These are phyloP conservation scores for Alisma plantagoaquatica DNA, from an alignment of 106 monocot species.

Conservation along the genomic window DNA sequence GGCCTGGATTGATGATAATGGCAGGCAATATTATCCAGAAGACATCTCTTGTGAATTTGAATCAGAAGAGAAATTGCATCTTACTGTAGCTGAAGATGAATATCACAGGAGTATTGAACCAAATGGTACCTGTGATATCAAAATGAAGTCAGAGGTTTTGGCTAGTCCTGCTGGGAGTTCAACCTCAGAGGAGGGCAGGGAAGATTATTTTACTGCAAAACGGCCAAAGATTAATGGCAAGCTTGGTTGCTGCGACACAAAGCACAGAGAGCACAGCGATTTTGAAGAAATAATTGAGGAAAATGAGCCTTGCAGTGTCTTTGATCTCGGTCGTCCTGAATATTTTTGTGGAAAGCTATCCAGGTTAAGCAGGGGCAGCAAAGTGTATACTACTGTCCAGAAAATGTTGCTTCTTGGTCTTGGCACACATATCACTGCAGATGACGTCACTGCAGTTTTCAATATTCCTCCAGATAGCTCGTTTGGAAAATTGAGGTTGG, in stretches of 20 bases:
- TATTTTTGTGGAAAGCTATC: slow-evolving; percentile 4
- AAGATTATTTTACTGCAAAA: slow-evolving; percentile 16
- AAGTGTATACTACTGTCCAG: slow-evolving; percentile 29
- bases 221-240: slow-evolving; percentile 3
- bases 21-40: slow-evolving; percentile 37
- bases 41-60: slow-evolving; percentile 1
- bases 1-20: slow-evolving; percentile 69
- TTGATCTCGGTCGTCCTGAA: no score
- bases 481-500: slow-evolving; percentile 21
- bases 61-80: no score
- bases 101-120: slow-evolving; percentile 9
- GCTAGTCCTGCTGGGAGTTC: slow-evolving; percentile 43
- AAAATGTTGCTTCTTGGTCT: slow-evolving; percentile 49
- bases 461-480: slow-evolving; percentile 25
- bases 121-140: slow-evolving; percentile 23
- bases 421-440: slow-evolving; percentile 26
- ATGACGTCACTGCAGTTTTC: slow-evolving; percentile 46
- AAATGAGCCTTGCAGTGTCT: slow-evolving; percentile 51
- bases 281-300: slow-evolving; percentile 43
- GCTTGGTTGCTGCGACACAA: slow-evolving; percentile 7
- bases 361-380: slow-evolving; percentile 1
- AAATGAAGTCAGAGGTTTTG: slow-evolving; percentile 12
- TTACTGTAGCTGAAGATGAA: no score
- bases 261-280: slow-evolving; percentile 11
- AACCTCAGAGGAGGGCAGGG: slow-evolving; percentile 18